Base-by-base conservation (phyloP, 371 early-diverging fungal species). In the Sanchytrium tribonematis region DNA sequence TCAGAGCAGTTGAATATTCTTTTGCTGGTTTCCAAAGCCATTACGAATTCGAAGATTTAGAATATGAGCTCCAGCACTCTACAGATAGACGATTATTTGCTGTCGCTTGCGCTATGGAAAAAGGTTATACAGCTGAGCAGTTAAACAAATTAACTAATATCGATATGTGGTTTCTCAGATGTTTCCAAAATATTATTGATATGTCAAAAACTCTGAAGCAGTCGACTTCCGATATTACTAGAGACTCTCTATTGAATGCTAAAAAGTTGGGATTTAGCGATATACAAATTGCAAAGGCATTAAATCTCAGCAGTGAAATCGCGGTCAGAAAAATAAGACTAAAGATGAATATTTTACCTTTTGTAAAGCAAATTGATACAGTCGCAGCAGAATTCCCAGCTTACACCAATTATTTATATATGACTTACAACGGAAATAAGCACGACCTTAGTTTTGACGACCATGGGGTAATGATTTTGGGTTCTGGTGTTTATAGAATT, bases 401-500 rank as follows among this genome's bases (percentile, higher is more conserved):
- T 31, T 78, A 81, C 68, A 92, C 93, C 70, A 92, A 92, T 80
- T 92, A 92, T 74, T 79, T 92, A 28, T 92, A 90, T 82, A 88
- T 85, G 67, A 91, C 91, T 30, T 93, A 93, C 82, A 90, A 90
- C 75, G 94, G 86, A 1, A 73, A 82, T 0, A 79, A 84, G 0
- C 80, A 90, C 72, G 94, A 93, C 74, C 86, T 93, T 17, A 71
- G 69, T 0, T 91, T 91, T 69, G 78, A 85, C 5, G 92, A 91
- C 74, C 79, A 84, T 74, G 92, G 91, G 69, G 85, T 86, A 1
- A 89, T 91, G 85, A 91, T 93, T 1, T 81, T 93, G 69, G 93
- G 93, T n/a, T 89, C 90, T 1, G 93, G 93, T 70, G 93, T 93
- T 30, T 93, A 93, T 78, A 84, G 93, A 70, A 93, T 93, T 69